phyloP scores from a whole-genome alignment of 164 flowering plant genomes.

The Tinospora cordifolia region DNA sequence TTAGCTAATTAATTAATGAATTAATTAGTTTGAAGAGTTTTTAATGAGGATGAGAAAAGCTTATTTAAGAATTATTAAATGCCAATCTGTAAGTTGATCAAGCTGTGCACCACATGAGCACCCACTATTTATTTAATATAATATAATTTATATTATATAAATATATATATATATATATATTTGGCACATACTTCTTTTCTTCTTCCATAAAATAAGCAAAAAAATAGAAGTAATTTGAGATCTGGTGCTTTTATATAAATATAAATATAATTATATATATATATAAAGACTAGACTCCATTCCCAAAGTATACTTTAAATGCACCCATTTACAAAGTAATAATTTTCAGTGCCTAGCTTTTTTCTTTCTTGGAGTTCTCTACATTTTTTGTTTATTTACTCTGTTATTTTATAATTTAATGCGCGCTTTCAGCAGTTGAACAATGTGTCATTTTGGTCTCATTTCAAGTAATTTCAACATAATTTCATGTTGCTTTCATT shows the following conservation, averaged over 20 bases:
- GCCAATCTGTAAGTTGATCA: not conserved
- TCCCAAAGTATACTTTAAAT: not conserved
- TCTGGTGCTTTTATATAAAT: not conserved
- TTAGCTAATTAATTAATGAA: too few relatives aligned
- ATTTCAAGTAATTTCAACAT: too few relatives aligned
- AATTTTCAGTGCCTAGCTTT: not conserved
- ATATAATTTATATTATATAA: not conserved
- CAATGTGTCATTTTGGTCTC: too few relatives aligned
- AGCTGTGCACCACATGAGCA: slow-evolving; percentile 1
- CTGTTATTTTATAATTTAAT: too few relatives aligned
- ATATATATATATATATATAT: not conserved
- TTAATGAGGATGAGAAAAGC: not conserved
- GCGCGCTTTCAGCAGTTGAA: too few relatives aligned
- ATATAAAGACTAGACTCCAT: not conserved
- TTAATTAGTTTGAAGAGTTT: not conserved
- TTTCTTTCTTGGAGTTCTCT: not conserved
- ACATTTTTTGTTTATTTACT: not conserved
- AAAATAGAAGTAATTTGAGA: not conserved
- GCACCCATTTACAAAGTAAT: not conserved
- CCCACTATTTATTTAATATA: not conserved
- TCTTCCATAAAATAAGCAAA: not conserved
- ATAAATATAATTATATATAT: not conserved
- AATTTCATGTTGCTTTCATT: too few relatives aligned
- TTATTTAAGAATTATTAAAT: not conserved
- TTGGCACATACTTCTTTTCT: not conserved